Conservation (phyloP, 768 basidiomycete species). For the Russula abietina region DNA sequence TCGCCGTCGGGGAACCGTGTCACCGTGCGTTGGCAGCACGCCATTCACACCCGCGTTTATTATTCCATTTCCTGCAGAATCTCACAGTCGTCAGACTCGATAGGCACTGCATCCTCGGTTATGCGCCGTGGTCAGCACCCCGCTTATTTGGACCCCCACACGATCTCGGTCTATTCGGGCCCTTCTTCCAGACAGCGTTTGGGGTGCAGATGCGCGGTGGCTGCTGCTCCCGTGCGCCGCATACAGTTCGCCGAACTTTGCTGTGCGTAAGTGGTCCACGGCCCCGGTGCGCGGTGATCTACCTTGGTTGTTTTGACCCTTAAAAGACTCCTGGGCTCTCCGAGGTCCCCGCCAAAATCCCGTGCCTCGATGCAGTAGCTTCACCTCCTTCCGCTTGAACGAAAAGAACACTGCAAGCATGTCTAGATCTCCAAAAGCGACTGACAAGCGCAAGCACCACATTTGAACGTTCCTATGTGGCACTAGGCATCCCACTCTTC, state of each 20-base stretch:
- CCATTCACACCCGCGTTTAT: neutral
- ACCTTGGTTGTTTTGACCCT: neutral
- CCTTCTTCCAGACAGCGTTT: neutral
- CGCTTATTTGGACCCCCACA: neutral
- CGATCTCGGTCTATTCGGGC: neutral
- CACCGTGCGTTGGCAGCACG: slow-evolving; percentile 1
- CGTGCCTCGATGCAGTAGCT: neutral
- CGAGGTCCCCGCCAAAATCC: neutral
- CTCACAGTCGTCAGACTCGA: neutral
- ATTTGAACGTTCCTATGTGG: neutral
- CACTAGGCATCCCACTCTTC: neutral
- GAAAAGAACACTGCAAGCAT: neutral
- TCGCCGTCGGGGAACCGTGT: slow-evolving; percentile 13
- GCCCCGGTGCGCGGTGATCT: slow-evolving; percentile 8
- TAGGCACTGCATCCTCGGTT: neutral
- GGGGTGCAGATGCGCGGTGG: neutral
- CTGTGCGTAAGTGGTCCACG: neutral
- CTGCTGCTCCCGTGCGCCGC: neutral
- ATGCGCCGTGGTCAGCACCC: neutral
- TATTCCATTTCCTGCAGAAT: neutral
- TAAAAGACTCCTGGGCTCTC: neutral
- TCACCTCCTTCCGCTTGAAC: neutral
- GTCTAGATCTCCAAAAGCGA: neutral
- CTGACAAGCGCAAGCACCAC: neutral
- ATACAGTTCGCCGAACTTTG: neutral